phyloP scores from a whole-genome alignment of 148 eudicot genomes.

The Camellia sinensis region DNA sequence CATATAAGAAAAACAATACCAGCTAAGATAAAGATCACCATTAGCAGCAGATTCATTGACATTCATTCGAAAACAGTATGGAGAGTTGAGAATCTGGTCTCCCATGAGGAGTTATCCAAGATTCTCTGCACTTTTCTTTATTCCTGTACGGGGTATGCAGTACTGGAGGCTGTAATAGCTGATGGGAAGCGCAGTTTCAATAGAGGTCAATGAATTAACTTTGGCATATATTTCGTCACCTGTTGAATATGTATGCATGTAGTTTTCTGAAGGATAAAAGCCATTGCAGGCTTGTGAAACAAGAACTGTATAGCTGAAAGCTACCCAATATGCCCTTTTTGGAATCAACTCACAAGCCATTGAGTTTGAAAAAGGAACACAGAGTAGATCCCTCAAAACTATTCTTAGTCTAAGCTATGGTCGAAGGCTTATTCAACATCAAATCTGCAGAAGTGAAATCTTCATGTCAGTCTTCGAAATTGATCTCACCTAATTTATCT shows the following conservation, averaged over 20 bases:
- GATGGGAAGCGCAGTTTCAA: conserved; percentile 74
- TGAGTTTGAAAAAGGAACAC: conserved; percentile 13
- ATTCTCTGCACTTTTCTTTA: conserved; percentile 74
- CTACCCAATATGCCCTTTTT: conserved; percentile 27
- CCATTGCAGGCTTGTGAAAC: conserved; percentile 42
- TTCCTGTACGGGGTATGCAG: conserved; percentile 50
- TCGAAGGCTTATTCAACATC: conserved; percentile 14
- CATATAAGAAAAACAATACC: conserved; percentile 62
- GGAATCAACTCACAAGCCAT: conserved; percentile 33
- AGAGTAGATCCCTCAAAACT: conserved; percentile 6
- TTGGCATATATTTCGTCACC: conserved; percentile 53
- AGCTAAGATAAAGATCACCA: conserved; percentile 65
- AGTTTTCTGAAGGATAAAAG: conserved; percentile 66
- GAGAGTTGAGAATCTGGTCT: conserved; percentile 66
- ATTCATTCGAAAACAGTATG: conserved; percentile 67
- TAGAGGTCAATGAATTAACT: conserved; percentile 72
- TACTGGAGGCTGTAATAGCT: conserved; percentile 78
- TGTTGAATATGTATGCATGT: conserved; percentile 51
- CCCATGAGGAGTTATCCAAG: conserved; percentile 85
- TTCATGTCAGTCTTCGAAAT: background rate
- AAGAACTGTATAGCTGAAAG: conserved; percentile 32
- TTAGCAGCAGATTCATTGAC: conserved; percentile 52
- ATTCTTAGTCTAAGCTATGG: conserved; percentile 1
- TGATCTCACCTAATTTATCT: background rate
- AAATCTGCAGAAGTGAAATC: conserved; percentile 14